These are phyloP conservation scores for Debaryomyces udenii DNA, from an alignment of 1,139 yeast genomes.

Conservation along the genomic window DNA sequence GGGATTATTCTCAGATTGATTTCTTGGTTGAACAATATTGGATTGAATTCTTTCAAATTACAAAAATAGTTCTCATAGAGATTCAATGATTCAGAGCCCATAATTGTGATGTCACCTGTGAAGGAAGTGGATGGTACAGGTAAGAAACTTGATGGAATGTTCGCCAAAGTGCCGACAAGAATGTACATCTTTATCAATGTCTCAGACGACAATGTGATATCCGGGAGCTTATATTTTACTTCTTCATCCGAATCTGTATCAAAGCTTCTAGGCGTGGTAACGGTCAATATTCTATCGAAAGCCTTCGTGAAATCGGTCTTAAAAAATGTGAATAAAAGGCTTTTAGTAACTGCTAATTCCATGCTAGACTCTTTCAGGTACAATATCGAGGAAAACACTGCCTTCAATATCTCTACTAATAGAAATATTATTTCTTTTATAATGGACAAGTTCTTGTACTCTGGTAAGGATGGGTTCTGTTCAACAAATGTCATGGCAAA, in stretches of 20 bases:
- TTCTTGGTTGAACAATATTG: conserved; percentile 17
- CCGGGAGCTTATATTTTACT: conserved; percentile 18
- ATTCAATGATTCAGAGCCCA: conserved; percentile 25
- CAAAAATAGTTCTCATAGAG: conserved; percentile 22
- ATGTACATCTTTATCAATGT: conserved; percentile 29
- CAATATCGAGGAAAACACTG: conserved; percentile 21
- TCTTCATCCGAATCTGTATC: conserved; percentile 10
- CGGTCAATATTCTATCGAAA: conserved; percentile 26
- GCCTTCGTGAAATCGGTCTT: conserved; percentile 27
- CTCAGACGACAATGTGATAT: conserved; percentile 32
- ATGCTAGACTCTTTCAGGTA: conserved; percentile 17
- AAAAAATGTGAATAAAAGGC: conserved; percentile 25
- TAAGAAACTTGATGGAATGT: conserved; percentile 25
- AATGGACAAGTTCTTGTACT: conserved; percentile 23
- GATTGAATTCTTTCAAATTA: conserved; percentile 17
- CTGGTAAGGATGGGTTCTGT: conserved; percentile 15
- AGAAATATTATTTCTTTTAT: conserved; percentile 33
- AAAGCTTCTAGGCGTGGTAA: conserved; percentile 25
- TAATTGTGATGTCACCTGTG: conserved; percentile 33
- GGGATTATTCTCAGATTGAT: conserved; percentile 28
- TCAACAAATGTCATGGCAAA: conserved; percentile 21
- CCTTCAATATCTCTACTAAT: conserved; percentile 28
- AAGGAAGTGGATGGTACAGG: conserved; percentile 21
- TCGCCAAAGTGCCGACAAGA: conserved; percentile 30
- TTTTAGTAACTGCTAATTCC: conserved; percentile 22